phyloP scores from a whole-genome alignment of 192 early-diverging fungal genomes.

The Backusella circina region DNA sequence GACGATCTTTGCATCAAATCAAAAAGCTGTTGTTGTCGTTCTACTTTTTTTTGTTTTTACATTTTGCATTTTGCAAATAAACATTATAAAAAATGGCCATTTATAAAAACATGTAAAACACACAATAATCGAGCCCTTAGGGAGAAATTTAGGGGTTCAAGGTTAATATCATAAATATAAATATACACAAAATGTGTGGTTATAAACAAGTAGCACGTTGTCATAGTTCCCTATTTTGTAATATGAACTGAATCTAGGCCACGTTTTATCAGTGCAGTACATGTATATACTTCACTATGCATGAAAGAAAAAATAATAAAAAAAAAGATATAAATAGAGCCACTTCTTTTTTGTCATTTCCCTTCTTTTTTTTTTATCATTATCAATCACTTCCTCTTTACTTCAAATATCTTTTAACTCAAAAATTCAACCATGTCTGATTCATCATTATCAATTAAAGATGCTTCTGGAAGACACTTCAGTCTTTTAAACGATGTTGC shows the following conservation, averaged over 20 bases:
- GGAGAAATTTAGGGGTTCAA: not conserved
- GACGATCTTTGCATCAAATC: not conserved
- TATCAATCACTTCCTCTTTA: not conserved
- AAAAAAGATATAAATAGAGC: not conserved
- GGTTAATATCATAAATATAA: not conserved
- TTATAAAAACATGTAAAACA: not conserved
- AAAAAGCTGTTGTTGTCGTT: not conserved
- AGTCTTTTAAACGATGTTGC: conserved; percentile 44
- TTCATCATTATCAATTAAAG: conserved; percentile 43
- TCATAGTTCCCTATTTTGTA: not conserved
- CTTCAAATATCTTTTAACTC: not conserved
- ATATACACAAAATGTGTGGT: not conserved
- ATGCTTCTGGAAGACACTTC: conserved; percentile 47
- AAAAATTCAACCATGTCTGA: not conserved
- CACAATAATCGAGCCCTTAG: not conserved
- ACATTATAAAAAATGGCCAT: not conserved
- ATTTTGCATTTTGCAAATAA: too few species aligned
- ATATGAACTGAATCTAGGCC: not conserved
- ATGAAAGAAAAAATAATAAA: not conserved
- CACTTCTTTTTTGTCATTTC: not conserved
- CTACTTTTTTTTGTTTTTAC: too few species aligned
- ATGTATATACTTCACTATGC: not conserved
- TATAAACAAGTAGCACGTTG: not conserved
- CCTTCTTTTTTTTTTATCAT: conserved; percentile 8
- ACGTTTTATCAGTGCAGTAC: not conserved